phyloP scores from a whole-genome alignment of 768 basidiomycete genomes.

The Porphyrellus cyaneotinctus region DNA sequence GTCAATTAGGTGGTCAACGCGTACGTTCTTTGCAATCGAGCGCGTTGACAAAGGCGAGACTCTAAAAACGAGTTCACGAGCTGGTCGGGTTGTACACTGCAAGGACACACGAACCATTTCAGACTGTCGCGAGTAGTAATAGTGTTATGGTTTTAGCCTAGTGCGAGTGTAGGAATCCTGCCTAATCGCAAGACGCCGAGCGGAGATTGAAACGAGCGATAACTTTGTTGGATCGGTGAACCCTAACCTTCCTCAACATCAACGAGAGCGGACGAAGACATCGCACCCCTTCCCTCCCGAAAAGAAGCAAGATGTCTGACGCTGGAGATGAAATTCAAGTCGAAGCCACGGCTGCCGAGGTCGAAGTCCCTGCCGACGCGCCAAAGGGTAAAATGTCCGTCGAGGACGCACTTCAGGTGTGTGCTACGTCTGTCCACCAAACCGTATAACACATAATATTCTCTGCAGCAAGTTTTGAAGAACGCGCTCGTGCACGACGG shows the following conservation, averaged over 20 bases:
- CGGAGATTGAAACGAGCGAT: conserved; percentile 47
- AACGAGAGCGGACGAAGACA: conserved; percentile 97
- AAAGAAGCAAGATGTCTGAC: conserved; percentile 78
- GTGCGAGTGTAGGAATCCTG: background rate
- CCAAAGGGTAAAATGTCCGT: conserved; percentile 95
- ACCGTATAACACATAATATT: background rate
- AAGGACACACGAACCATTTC: conserved; percentile 28
- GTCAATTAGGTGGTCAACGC: conserved; percentile 17
- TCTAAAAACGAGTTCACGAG: conserved; percentile 39
- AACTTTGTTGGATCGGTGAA: conserved; percentile 36
- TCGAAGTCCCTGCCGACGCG: conserved; percentile 82
- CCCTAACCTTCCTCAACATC: conserved; percentile 66
- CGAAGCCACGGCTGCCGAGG: conserved; percentile 58
- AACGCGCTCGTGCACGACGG: conserved; percentile 98
- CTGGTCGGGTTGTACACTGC: background rate
- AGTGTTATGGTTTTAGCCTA: background rate
- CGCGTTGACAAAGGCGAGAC: conserved; percentile 68
- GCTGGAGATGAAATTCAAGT: conserved; percentile 93
- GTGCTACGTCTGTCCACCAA: conserved; percentile 7
- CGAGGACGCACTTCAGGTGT: conserved; percentile 88
- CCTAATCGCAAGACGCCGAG: conserved; percentile 41
- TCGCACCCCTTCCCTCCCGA: conserved; percentile 30
- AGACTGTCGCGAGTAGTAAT: background rate
- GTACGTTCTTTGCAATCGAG: conserved; percentile 78
- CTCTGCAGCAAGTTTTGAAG: conserved; percentile 90